A percentile compares a stretch with the other conserved stretches of the same genome.
These are phyloP conservation scores for Nothophaeocryptopus gaeumannii DNA, from an alignment of 2,329 filamentous ascomycete genomes.

Conservation along the genomic window DNA sequence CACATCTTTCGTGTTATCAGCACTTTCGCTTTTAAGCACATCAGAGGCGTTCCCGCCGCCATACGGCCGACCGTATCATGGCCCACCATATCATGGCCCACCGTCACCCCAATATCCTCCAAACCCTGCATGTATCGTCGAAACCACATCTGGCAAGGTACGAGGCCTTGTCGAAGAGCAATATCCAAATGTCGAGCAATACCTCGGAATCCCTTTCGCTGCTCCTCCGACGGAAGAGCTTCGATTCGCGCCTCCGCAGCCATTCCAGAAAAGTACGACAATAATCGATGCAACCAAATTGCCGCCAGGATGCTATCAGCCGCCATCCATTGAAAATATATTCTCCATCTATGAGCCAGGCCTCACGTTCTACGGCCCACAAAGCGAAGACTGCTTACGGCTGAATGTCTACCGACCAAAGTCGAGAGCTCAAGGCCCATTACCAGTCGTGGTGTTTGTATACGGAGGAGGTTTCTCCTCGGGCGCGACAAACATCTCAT, in stretches of 20 bases:
- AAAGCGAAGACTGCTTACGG: constrained; percentile 27
- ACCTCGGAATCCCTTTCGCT: constrained; percentile 58
- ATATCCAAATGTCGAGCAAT: constrained; percentile 46
- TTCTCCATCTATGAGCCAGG: constrained; percentile 28
- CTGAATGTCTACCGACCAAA: constrained; percentile 19
- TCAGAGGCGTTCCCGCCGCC: too few relatives aligned
- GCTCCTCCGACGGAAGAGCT: constrained; percentile 50
- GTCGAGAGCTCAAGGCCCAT: constrained; percentile 12
- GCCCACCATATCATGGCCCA: too few relatives aligned
- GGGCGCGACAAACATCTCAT: constrained; percentile 44
- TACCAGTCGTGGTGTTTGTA: constrained; percentile 48
- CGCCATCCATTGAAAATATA: constrained; percentile 42
- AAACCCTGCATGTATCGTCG: too few relatives aligned
- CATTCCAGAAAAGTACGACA: constrained; percentile 13
- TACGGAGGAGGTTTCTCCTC: constrained; percentile 48
- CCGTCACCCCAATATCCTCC: too few relatives aligned
- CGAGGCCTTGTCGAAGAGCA: too few relatives aligned
- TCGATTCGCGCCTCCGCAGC: constrained; percentile 52
- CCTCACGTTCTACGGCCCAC: constrained; percentile 38
- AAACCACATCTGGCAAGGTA: too few relatives aligned
- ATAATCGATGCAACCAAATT: constrained; percentile 23
- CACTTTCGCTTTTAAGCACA: too few relatives aligned
- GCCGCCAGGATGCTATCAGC: constrained; percentile 30
- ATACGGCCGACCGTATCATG: too few relatives aligned
- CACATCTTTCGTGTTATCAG: too few relatives aligned